phyloP scores from a whole-genome alignment of 1,284 basidiomycete species.

The Ganoderma lingzhi region DNA sequence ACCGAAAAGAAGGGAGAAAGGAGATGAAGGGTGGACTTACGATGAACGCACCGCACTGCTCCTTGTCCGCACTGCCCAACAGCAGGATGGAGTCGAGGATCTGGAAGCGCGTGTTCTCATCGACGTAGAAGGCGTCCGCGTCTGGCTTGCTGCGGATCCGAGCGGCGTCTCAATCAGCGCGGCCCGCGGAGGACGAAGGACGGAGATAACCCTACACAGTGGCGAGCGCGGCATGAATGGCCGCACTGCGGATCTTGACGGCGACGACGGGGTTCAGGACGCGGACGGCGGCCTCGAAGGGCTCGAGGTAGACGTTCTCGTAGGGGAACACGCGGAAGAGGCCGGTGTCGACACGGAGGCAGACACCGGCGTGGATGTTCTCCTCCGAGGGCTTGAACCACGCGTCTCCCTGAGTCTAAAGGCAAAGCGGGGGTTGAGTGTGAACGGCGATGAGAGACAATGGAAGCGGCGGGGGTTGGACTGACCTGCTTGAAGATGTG shows the following conservation, averaged over 20 bases:
- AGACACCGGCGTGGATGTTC: conserved; percentile 74
- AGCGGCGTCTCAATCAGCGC: background rate
- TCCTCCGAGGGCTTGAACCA: conserved; percentile 83
- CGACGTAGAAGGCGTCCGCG: conserved; percentile 62
- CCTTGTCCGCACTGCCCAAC: conserved; percentile 77
- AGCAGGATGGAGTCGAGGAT: conserved; percentile 68
- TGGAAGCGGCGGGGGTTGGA: conserved; percentile 28
- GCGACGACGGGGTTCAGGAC: conserved; percentile 82
- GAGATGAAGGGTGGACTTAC: conserved; percentile 45
- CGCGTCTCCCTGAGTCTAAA: conserved; percentile 71
- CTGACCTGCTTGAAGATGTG: conserved; percentile 62
- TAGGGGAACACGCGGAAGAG: conserved; percentile 77
- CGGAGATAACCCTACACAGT: conserved; percentile 60
- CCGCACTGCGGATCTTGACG: conserved; percentile 80
- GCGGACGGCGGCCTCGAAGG: conserved; percentile 76
- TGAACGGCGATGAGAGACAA: background rate
- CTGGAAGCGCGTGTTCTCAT: conserved; percentile 67
- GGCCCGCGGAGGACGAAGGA: background rate
- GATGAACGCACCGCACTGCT: conserved; percentile 87
- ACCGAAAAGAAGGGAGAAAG: background rate
- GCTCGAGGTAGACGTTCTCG: conserved; percentile 63
- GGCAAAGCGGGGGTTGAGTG: background rate
- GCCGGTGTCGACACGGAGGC: conserved; percentile 67
- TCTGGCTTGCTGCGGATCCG: conserved; percentile 53
- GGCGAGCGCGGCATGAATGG: conserved; percentile 80